Evolutionary conservation across 495 filamentous ascomycete species (phyloP), one percentile per base, ranked within the genome.

Genomic region (Clohesyomyces aquaticus): DNA sequence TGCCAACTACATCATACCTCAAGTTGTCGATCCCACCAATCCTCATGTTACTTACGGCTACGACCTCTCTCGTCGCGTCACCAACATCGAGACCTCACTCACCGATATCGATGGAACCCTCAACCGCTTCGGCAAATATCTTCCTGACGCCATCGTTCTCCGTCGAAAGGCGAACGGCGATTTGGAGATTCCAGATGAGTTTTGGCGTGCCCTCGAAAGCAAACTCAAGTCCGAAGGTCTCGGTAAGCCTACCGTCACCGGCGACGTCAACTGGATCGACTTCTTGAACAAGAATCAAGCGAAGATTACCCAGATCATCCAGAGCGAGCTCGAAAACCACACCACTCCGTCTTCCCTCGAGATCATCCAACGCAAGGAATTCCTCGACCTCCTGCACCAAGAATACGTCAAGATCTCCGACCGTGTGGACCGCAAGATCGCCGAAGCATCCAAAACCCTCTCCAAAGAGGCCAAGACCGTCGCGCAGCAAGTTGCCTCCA

Each of bases 131-230:
- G 53, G 72, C 10, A 16, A 74, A n/a, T 23, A 65, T 23, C 69
- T 83, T 1, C 80, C 80, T 0, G 69, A 75, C 11, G 32, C 48
- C 6, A 16, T 73, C 29, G 62, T 77, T 21, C 72, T 77, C 57
- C 74, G 77, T 27, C 70, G 74, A 23, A 73, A 73, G 27, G 75
- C 80, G 58, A 66, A 74, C 27, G 81, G 80, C 32, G 76, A 78
- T 28, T 52, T 73, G 0, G 66, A 76, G 45, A 79, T 86, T 48
- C 71, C 80, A 1, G 72, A 81, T 19, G 78, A 82, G 8, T 83
- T 86, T 51, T 87, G 81, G 83, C 72, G 78, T 48, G 83, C 83
- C 3, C 64, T 87, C 19, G 72, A 72, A 71, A 58, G 58, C 65
- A 62, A 59, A 63, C 11, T 75, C 75, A 49, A 68, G 41, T 22